These are phyloP conservation scores for Halenospora varia DNA, from an alignment of 495 filamentous ascomycete species.

Conservation along the genomic window DNA sequence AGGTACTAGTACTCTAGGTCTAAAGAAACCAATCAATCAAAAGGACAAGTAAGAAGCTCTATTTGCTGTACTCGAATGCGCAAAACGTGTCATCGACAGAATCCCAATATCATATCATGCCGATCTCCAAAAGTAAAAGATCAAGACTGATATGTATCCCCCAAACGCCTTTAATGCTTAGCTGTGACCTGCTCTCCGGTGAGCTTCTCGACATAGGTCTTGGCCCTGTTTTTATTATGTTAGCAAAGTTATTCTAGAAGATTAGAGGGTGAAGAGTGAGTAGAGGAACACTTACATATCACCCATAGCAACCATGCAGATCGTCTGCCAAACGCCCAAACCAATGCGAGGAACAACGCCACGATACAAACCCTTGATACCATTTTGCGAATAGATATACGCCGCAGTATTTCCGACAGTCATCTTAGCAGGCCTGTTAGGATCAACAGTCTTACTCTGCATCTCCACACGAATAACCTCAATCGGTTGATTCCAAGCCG, in stretches of 20 bases:
- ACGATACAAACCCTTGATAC: constrained; percentile 89
- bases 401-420: constrained; percentile 88
- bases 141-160: neutral
- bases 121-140: too few species aligned
- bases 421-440: constrained; percentile 97
- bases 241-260: neutral
- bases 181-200: constrained; percentile 92
- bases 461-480: constrained; percentile 99
- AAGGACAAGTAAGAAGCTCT: neutral
- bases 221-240: constrained; percentile 62
- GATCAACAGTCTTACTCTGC: constrained; percentile 97
- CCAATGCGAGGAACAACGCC: constrained; percentile 92
- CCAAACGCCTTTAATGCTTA: constrained; percentile 70
- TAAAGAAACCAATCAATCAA: neutral
- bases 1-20: neutral
- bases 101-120: too few species aligned
- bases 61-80: neutral
- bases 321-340: constrained; percentile 96
- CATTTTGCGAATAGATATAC: constrained; percentile 90
- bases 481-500: constrained; percentile 99
- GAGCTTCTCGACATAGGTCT: constrained; percentile 94
- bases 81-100: neutral
- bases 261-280: neutral
- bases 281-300: constrained; percentile 78
- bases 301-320: constrained; percentile 99